Evolutionary conservation across 257 asterid genomes (phyloP), one percentile per base, ranked within the genome.

Genomic region (Solanum appendiculatum): DNA sequence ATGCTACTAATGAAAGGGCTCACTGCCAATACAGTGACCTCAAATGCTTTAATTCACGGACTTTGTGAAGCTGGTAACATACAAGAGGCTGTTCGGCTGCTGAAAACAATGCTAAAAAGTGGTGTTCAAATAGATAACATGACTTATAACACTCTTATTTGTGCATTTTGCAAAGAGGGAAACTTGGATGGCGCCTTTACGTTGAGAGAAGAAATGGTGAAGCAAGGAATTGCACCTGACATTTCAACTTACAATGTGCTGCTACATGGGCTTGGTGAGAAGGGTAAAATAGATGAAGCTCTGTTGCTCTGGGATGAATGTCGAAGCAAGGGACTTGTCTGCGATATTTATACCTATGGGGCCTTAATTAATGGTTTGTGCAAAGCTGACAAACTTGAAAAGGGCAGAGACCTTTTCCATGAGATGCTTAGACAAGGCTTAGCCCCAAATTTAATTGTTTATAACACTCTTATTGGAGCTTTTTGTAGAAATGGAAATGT

Each of bases 21-120:
- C 87, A 89, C 88, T 18, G 90, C 91, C 77, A 96, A 93, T 91
- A 92, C 92, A 40, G 87, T 92, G 74, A 93, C 98, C 88, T 93
- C 94, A 86, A 96, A 95, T 86, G 95, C 98, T 86, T 98, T 96
- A 87, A 89, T 96, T 91, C 91, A 91, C 27, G 96, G 98, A 56
- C 92, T 95, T 56, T 95, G 97, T 88, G 86, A 89, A 89, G 91
- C 87, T 25, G 98, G 98, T 84, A 91, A 91, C 14, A 44, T 91
- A 91, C 91, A 89, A 51, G 94, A 94, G 70, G 96, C 96, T 85
- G 86, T 77, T 86, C 82, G 69, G 88, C 87, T 95, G 85, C 88
- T 95, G 72, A 88, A 92, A 89, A 90, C 89, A 77, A 91, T 95
- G 94, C 54, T 91, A 89, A 90, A 84, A 46, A 78, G 63, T 66